Evolutionary conservation across 352 stramenopile genomes (phyloP).

Genomic region (Phytophthora sansomeana): DNA sequence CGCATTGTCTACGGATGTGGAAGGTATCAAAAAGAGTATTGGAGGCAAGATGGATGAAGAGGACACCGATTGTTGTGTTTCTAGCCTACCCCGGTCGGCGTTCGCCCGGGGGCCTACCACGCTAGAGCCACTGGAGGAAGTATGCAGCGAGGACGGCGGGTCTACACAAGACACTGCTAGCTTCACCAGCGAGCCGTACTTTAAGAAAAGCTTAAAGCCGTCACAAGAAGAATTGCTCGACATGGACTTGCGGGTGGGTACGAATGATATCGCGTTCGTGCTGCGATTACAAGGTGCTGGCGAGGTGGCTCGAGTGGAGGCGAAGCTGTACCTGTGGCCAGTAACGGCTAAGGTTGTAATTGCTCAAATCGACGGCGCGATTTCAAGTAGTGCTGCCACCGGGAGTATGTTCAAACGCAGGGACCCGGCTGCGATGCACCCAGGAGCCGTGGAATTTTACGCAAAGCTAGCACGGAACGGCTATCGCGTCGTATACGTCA

Average conservation of each 20-base stretch:
- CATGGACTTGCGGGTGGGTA: constrained; percentile 67
- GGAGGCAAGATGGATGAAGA: constrained; percentile 1
- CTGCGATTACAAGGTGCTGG: constrained; percentile 31
- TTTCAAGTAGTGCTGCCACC: constrained; percentile 52
- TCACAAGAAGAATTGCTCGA: constrained; percentile 62
- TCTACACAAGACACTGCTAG: constrained; percentile 55
- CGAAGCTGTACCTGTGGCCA: constrained; percentile 80
- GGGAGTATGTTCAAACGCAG: constrained; percentile 59
- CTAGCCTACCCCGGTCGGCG: constrained; percentile 6
- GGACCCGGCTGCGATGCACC: constrained; percentile 53
- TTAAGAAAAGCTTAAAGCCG: constrained; percentile 68
- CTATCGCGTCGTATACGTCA: constrained; percentile 87
- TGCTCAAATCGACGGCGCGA: constrained; percentile 83
- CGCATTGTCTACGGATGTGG: background rate
- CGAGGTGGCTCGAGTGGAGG: constrained; percentile 48
- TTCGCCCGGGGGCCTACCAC: constrained; percentile 4
- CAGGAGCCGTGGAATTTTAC: constrained; percentile 82
- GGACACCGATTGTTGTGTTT: background rate
- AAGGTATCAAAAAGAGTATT: background rate
- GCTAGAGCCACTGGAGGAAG: constrained; percentile 37
- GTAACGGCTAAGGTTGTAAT: constrained; percentile 81
- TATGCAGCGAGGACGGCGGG: constrained; percentile 36
- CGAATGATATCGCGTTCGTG: constrained; percentile 82
- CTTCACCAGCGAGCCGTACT: constrained; percentile 47
- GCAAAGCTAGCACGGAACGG: constrained; percentile 69